These are phyloP conservation scores for Acanthamoeba pearcei DNA, from an alignment of 208 protist genomes.

Conservation along the genomic window DNA sequence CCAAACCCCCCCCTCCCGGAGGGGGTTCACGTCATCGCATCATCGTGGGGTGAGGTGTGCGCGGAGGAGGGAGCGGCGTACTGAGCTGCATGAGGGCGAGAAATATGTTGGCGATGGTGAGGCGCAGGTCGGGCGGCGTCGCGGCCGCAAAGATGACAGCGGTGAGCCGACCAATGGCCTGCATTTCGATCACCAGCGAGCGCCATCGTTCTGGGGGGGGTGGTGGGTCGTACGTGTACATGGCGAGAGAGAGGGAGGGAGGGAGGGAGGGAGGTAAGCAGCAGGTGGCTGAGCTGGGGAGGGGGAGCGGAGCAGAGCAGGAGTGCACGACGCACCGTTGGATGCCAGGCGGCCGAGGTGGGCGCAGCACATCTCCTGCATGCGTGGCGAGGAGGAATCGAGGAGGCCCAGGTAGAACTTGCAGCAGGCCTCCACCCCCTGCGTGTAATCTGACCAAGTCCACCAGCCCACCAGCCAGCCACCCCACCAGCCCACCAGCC, in stretches of 20 bases:
- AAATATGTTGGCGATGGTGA: background rate
- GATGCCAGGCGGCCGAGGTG: conserved; percentile 13
- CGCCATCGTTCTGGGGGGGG: background rate
- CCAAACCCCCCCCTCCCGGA: too few species aligned
- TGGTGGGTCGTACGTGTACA: background rate
- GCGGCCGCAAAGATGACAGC: background rate
- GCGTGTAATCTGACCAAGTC: background rate
- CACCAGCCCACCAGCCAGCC: background rate
- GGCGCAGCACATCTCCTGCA: background rate
- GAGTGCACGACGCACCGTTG: background rate
- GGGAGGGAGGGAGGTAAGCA: background rate
- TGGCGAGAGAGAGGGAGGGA: background rate
- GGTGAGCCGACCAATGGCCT: background rate
- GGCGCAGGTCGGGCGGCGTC: background rate
- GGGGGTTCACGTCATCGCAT: too few species aligned
- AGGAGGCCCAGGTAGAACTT: conserved; percentile 49
- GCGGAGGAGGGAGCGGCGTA: too few species aligned
- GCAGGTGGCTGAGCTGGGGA: background rate
- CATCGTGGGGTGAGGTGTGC: too few species aligned
- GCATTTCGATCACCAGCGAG: background rate
- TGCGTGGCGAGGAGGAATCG: background rate
- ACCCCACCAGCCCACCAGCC: too few species aligned
- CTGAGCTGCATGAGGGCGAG: background rate
- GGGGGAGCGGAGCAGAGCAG: background rate
- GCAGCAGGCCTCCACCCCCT: conserved; percentile 24